Evolutionary conservation across 257 asterid species (phyloP).

Genomic region (Catharanthus roseus): DNA sequence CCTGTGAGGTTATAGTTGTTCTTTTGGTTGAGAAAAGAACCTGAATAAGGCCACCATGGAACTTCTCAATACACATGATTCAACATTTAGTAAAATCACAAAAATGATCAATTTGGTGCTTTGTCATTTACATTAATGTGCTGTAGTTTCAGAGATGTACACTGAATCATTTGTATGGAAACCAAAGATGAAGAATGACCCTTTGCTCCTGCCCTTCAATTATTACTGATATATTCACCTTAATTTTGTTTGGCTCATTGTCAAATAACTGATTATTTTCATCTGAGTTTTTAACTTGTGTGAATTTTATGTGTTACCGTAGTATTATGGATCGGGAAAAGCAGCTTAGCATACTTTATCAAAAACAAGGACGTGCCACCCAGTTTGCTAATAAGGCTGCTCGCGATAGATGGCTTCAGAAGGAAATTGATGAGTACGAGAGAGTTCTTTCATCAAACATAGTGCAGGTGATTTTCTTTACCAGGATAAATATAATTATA

Average conservation of each 20-base stretch:
- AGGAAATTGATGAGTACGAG: conserved; percentile 83
- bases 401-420: conserved; percentile 88
- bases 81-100: not conserved
- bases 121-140: conserved; percentile 6
- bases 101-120: not conserved
- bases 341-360: conserved; percentile 97
- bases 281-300: not conserved
- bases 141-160: not conserved
- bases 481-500: not conserved
- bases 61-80: not conserved
- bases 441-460: conserved; percentile 73
- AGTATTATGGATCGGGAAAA: conserved; percentile 98
- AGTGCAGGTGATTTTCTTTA: conserved; percentile 51
- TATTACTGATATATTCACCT: not conserved
- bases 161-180: not conserved
- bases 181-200: not conserved
- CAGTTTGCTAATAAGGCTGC: conserved; percentile 86
- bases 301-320: conserved; percentile 10
- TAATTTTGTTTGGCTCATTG: not conserved
- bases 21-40: not conserved
- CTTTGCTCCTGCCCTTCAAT: not conserved
- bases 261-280: not conserved
- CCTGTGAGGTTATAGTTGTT: not conserved
- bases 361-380: conserved; percentile 98
- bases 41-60: not conserved